Evolutionary conservation across 2,329 filamentous ascomycete species (phyloP).

Genomic region (Diaporthe batatas): DNA sequence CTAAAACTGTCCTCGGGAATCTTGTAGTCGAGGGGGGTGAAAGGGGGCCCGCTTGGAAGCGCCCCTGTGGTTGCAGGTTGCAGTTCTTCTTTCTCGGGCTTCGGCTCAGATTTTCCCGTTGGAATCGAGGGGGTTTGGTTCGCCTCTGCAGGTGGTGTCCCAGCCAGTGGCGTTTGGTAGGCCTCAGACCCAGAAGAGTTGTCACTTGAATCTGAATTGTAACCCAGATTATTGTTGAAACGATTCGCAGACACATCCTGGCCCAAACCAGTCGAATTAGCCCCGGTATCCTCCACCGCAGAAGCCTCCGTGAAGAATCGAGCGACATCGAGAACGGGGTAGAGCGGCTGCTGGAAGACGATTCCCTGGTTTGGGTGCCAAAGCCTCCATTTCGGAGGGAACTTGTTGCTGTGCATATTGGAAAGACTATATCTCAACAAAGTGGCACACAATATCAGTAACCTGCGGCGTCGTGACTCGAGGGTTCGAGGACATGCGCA

Average conservation of each 20-base stretch:
- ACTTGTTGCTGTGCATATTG: conserved; percentile 42
- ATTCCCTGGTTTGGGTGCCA: conserved; percentile 57
- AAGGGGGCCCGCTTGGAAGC: conserved; percentile 49
- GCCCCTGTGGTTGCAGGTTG: conserved; percentile 37
- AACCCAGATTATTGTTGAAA: background rate
- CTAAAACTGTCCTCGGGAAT: conserved; percentile 61
- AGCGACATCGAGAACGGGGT: conserved; percentile 44
- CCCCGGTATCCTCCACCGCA: background rate
- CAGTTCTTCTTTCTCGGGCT: conserved; percentile 9
- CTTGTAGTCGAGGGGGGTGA: conserved; percentile 59
- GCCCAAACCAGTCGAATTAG: background rate
- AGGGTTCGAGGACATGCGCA: background rate
- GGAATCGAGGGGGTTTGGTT: background rate
- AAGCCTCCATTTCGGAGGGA: conserved; percentile 45
- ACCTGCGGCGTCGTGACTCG: too few species aligned
- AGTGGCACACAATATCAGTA: background rate
- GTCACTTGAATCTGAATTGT: background rate
- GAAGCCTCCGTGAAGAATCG: conserved; percentile 42
- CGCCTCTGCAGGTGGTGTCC: background rate
- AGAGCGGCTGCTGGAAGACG: conserved; percentile 51
- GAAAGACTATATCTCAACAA: conserved; percentile 8
- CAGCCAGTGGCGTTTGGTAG: background rate
- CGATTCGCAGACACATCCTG: conserved; percentile 12
- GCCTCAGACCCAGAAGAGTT: background rate
- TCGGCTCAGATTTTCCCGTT: background rate